Percentiles rank a stretch among this genome's conserved stretches.
Evolutionary conservation across 2,329 filamentous ascomycete genomes (phyloP).

Genomic region (Calonectria fujianensis): DNA sequence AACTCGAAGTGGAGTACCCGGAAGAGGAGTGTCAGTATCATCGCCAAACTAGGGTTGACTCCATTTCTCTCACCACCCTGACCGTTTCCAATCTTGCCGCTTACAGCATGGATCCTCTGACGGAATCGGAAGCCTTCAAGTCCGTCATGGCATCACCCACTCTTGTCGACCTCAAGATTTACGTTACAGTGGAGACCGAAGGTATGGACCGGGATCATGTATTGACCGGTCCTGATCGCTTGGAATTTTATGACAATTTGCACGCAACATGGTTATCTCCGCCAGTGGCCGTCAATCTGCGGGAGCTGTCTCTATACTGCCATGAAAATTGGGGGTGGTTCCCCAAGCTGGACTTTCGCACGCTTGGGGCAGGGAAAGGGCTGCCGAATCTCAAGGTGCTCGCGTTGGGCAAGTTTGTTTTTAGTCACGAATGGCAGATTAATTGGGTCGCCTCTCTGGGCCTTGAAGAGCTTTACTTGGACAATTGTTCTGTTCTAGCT

Average conservation of each 20-base stretch:
- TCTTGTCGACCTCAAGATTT: not conserved
- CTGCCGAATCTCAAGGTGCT: not conserved
- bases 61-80: not conserved
- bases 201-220: not conserved
- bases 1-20: not conserved
- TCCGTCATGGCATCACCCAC: conserved; percentile 1
- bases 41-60: not conserved
- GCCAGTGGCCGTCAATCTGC: not conserved
- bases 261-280: conserved; percentile 1
- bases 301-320: not conserved
- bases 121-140: conserved; percentile 1
- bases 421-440: conserved; percentile 23
- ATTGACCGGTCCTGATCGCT: too few species aligned
- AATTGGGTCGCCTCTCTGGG: conserved; percentile 9
- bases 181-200: not conserved
- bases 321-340: conserved; percentile 10
- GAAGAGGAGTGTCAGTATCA: not conserved
- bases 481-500: not conserved
- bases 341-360: conserved; percentile 14
- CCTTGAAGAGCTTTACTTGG: conserved; percentile 7
- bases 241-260: not conserved
- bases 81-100: not conserved
- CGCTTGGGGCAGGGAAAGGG: conserved; percentile 4
- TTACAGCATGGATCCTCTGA: not conserved
- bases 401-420: conserved; percentile 8